A percentile compares a stretch with the other conserved stretches of the same genome.
Conservation (phyloP, 345 rosid genomes). For the Carallia pectinifolia region DNA sequence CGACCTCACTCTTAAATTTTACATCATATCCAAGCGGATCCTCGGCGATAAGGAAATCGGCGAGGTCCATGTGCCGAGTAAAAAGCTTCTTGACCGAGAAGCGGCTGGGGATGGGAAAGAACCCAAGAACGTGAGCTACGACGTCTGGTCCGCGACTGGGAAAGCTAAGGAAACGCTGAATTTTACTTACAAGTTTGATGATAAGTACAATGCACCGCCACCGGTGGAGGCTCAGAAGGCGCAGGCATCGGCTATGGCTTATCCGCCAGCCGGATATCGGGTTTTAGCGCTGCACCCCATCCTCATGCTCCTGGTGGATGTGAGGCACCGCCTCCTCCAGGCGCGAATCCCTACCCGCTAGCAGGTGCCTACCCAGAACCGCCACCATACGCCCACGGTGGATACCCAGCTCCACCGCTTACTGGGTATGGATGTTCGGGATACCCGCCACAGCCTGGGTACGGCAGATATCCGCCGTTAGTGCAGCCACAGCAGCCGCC, state of each 20-base stretch:
- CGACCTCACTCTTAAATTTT: conserved; percentile 33
- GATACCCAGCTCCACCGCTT: conserved; percentile 13
- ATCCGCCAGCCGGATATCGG: conserved; percentile 27
- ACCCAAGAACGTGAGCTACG: conserved; percentile 12
- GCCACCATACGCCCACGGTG: neutral
- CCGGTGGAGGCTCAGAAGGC: neutral
- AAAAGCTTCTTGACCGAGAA: conserved; percentile 40
- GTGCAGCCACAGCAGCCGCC: conserved; percentile 10
- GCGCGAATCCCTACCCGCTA: conserved; percentile 18
- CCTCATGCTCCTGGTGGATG: conserved; percentile 3
- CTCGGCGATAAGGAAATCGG: conserved; percentile 51
- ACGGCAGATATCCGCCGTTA: too few species aligned
- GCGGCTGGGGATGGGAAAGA: neutral
- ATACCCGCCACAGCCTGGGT: neutral
- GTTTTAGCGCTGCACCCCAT: conserved; percentile 13
- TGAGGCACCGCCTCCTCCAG: too few species aligned
- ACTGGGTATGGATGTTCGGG: conserved; percentile 28
- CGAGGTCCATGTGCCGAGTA: conserved; percentile 45
- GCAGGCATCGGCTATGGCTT: conserved; percentile 19
- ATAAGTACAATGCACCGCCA: conserved; percentile 18
- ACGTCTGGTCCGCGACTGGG: conserved; percentile 32
- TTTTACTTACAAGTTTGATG: conserved; percentile 43
- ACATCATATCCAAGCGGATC: conserved; percentile 46
- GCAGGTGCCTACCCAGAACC: conserved; percentile 32
- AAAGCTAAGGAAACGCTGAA: conserved; percentile 38